Evolutionary conservation across 2,329 filamentous ascomycete species (phyloP).

Genomic region (Coleophoma eucalyptorum): DNA sequence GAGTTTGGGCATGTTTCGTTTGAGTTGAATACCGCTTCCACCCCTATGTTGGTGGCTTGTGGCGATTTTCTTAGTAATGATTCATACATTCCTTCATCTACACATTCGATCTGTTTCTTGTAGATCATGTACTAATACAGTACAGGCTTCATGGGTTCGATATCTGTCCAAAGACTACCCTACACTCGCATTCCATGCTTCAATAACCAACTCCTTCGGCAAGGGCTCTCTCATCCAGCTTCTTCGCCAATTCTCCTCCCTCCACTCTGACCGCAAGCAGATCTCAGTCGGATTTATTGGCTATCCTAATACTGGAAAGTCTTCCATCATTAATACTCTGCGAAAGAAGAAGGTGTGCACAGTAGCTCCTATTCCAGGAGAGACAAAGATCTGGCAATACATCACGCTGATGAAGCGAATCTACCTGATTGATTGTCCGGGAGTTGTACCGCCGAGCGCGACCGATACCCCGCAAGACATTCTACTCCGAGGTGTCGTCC

Average conservation of each 20-base stretch:
- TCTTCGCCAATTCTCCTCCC: slow-evolving; percentile 84
- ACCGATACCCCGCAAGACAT: slow-evolving; percentile 84
- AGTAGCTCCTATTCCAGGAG: slow-evolving; percentile 90
- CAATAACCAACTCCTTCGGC: slow-evolving; percentile 92
- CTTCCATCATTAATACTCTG: slow-evolving; percentile 93
- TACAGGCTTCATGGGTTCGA: slow-evolving; percentile 88
- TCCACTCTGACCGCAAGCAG: slow-evolving; percentile 90
- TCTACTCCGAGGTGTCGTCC: slow-evolving; percentile 82
- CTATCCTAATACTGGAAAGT: slow-evolving; percentile 94
- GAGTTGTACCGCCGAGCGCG: slow-evolving; percentile 87
- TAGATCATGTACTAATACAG: slow-evolving; percentile 27
- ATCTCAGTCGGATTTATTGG: slow-evolving; percentile 76
- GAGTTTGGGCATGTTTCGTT: slow-evolving; percentile 71
- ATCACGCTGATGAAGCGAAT: slow-evolving; percentile 94
- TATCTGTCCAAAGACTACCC: slow-evolving; percentile 85
- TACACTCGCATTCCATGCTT: slow-evolving; percentile 91
- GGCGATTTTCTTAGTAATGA: slow-evolving; percentile 98
- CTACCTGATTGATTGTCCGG: slow-evolving; percentile 93
- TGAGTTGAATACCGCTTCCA: slow-evolving; percentile 92
- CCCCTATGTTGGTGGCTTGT: slow-evolving; percentile 54
- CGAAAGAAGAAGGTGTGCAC: slow-evolving; percentile 92
- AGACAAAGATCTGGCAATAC: slow-evolving; percentile 98
- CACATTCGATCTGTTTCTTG: not conserved
- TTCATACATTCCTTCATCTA: slow-evolving; percentile 66
- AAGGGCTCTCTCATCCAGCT: slow-evolving; percentile 93